These are phyloP conservation scores for Trichoderma citrinoviride DNA, from an alignment of 2,329 filamentous ascomycete species.

Conservation along the genomic window DNA sequence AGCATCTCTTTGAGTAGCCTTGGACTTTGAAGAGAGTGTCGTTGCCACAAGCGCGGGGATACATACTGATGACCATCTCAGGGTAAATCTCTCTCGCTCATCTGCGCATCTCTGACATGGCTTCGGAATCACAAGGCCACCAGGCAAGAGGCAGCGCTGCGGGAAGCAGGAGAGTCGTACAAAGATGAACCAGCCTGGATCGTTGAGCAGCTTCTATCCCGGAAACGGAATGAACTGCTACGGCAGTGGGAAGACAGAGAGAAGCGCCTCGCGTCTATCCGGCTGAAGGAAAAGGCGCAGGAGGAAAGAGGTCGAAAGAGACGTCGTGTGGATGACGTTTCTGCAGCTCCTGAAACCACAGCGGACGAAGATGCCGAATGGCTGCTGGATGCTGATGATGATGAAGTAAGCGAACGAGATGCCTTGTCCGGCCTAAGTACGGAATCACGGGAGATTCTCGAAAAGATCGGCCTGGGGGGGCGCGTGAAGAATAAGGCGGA, in stretches of 20 bases:
- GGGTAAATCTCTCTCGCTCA: constrained; percentile 89
- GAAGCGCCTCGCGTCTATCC: constrained; percentile 62
- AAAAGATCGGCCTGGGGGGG: constrained; percentile 56
- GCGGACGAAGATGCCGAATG: constrained; percentile 66
- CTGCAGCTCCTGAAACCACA: constrained; percentile 23
- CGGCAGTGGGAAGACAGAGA: constrained; percentile 71
- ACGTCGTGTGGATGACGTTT: constrained; percentile 42
- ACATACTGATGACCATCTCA: constrained; percentile 32
- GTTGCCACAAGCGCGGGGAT: background rate
- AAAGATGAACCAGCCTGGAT: constrained; percentile 83
- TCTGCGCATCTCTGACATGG: constrained; percentile 88
- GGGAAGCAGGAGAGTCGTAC: constrained; percentile 42
- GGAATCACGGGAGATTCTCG: constrained; percentile 72
- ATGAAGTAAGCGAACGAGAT: constrained; percentile 33
- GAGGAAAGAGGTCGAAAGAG: constrained; percentile 51
- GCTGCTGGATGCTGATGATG: constrained; percentile 64
- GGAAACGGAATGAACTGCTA: constrained; percentile 65
- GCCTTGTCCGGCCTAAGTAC: constrained; percentile 62
- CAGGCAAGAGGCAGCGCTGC: constrained; percentile 53
- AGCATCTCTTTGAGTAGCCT: too few relatives aligned
- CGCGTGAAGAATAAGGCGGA: constrained; percentile 37
- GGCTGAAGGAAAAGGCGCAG: constrained; percentile 59
- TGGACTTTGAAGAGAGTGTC: background rate
- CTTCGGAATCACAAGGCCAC: constrained; percentile 74
- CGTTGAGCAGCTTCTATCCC: constrained; percentile 68